Evolutionary conservation across 768 basidiomycete species (phyloP).

Genomic region (Tylopilus vinaceipallidus): DNA sequence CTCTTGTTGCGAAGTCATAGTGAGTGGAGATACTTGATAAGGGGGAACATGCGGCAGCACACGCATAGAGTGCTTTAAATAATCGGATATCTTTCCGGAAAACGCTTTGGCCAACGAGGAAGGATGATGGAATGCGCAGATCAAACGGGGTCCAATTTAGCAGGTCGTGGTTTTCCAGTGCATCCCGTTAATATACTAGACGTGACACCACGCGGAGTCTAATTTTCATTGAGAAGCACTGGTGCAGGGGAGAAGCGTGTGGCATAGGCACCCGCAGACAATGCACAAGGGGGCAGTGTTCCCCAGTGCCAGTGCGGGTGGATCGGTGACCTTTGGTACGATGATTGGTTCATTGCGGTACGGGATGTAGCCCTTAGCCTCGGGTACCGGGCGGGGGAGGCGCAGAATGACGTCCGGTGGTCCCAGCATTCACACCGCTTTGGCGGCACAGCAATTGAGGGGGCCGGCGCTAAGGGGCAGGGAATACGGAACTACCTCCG

Average conservation of each 20-base stretch:
- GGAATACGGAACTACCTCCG: not conserved
- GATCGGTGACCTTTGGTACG: not conserved
- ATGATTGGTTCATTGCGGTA: constrained; percentile 1
- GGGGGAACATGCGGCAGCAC: constrained; percentile 4
- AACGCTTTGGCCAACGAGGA: constrained; percentile 19
- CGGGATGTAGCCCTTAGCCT: not conserved
- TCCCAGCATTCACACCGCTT: constrained; percentile 23
- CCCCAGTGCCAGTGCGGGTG: constrained; percentile 15
- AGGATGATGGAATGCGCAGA: constrained; percentile 20
- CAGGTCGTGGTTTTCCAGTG: constrained; percentile 28
- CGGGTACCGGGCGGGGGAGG: constrained; percentile 10
- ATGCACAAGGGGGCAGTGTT: constrained; percentile 21
- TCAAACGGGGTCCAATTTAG: constrained; percentile 19
- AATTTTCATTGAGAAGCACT: not conserved
- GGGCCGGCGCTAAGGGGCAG: not conserved
- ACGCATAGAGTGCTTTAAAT: constrained; percentile 23
- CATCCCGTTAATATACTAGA: constrained; percentile 18
- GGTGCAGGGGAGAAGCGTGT: not conserved
- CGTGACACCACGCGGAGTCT: constrained; percentile 6
- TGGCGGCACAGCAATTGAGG: constrained; percentile 19
- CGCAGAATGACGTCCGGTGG: constrained; percentile 16
- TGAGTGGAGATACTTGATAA: constrained; percentile 2
- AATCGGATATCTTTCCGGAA: constrained; percentile 11
- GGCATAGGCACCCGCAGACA: constrained; percentile 10
- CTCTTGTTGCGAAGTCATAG: constrained; percentile 23